phyloP scores from a whole-genome alignment of 129 eudicot genomes.

The Dittrichia graveolens region DNA sequence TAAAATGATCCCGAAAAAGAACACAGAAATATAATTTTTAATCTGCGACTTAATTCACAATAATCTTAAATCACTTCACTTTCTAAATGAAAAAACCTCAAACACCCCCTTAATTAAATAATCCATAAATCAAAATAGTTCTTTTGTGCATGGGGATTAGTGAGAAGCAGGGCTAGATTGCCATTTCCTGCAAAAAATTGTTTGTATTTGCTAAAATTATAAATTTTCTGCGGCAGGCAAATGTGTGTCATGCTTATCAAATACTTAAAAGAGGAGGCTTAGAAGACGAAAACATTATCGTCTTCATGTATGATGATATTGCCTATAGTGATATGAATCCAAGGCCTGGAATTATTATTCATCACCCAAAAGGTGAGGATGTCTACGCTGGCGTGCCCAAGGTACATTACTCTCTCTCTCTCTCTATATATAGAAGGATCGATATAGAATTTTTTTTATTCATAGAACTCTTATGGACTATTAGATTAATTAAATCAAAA shows the following conservation, averaged over 20 bases:
- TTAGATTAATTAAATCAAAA: too few species aligned
- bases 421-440: too few species aligned
- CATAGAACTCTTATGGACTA: too few species aligned
- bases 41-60: too few species aligned
- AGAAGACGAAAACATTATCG: conserved; percentile 85
- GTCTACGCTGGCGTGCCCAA: conserved; percentile 92
- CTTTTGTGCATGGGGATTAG: too few species aligned
- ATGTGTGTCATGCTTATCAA: conserved; percentile 93
- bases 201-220: background rate
- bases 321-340: conserved; percentile 70
- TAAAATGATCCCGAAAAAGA: too few species aligned
- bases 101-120: too few species aligned
- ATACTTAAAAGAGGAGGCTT: conserved; percentile 80
- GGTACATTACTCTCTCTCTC: conserved; percentile 37
- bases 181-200: background rate
- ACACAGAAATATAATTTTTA: too few species aligned
- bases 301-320: conserved; percentile 92
- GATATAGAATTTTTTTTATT: too few species aligned
- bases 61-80: too few species aligned
- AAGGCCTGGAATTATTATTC: conserved; percentile 69
- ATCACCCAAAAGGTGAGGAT: conserved; percentile 62
- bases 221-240: conserved; percentile 47
- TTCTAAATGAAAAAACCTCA: too few species aligned
- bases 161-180: background rate
- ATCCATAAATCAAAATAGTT: too few species aligned